Conservation (phyloP, 2,329 filamentous ascomycete species). For the Polychaeton citri region DNA sequence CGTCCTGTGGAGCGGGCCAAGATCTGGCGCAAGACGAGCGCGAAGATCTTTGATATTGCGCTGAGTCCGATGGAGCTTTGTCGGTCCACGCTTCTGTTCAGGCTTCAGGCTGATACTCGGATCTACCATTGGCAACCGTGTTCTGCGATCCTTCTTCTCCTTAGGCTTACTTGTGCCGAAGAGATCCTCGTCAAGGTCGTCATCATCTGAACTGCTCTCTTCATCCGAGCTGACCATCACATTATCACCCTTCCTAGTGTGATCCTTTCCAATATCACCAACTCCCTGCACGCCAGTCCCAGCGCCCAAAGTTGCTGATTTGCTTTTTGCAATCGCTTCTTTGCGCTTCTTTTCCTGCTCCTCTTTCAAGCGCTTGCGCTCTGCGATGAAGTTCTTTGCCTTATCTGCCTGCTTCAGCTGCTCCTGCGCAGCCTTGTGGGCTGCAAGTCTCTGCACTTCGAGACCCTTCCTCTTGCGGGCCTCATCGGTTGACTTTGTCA, state of each 20-base stretch:
- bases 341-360: slow-evolving; percentile 54
- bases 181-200: slow-evolving; percentile 34
- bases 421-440: slow-evolving; percentile 20
- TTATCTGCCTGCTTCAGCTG: slow-evolving; percentile 21
- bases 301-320: slow-evolving; percentile 48
- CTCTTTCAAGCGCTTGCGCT: slow-evolving; percentile 49
- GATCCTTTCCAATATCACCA: slow-evolving; percentile 64
- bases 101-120: slow-evolving; percentile 18
- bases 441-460: neutral
- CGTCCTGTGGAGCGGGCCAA: slow-evolving; percentile 69
- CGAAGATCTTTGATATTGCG: slow-evolving; percentile 88
- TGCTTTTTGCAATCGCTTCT: slow-evolving; percentile 10
- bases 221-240: slow-evolving; percentile 78
- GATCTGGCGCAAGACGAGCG: slow-evolving; percentile 77
- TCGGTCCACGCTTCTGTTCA: slow-evolving; percentile 51
- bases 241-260: slow-evolving; percentile 59
- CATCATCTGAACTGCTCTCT: slow-evolving; percentile 35
- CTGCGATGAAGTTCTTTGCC: slow-evolving; percentile 52
- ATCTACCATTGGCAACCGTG: slow-evolving; percentile 23
- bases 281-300: slow-evolving; percentile 66
- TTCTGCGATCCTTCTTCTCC: slow-evolving; percentile 32
- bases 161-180: slow-evolving; percentile 38
- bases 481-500: slow-evolving; percentile 1
- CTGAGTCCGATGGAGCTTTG: slow-evolving; percentile 69
- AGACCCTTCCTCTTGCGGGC: slow-evolving; percentile 5